Evolutionary conservation across 495 filamentous ascomycete species (phyloP), one percentile per base, ranked within the genome.

Genomic region (Penicillium taxi): DNA sequence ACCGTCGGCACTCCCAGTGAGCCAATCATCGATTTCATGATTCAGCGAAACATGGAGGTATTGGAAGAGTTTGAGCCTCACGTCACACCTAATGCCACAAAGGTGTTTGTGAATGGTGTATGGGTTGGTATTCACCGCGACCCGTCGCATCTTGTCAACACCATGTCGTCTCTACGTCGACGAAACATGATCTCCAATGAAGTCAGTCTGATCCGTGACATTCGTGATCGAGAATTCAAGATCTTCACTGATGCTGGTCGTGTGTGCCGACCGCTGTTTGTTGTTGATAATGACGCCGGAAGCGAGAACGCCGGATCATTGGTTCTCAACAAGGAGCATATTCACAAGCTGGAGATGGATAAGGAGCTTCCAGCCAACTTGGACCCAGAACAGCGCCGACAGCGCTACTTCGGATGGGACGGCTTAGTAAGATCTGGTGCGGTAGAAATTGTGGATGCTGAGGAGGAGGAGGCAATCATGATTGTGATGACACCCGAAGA

Each of bases 401-500:
- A 78, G 21, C 71, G 75, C 9, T 79, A 77, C 33, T 90, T 82
- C 47, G 90, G 88, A 44, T 98, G 91, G 87, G 71, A 86, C 39
- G 86, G 84, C 2, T 63, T 99, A 18, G 71, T 94, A 13, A 72
- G 77, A 27, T 74, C 72, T 6, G 91, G 91, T 47, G 82, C 81
- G 1, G 81, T 98, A 17, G 91, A 99, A 52, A 95, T 90, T 49
- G 77, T 99, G 3, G 91, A 99, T 58, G 91, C 93, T 0, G 93
- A 99, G 52, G 91, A 99, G 60, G 91, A 99, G 47, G 93, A 99
- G 61, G 89, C 86, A 0, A 80, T 89, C 30, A 99, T 96, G 93
- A 99, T 99, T 48, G 82, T 87, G 53, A 96, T 99, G 91, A 87
- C 88, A 0, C 91, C 91, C 0, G 89, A 96, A 47, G 91, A 99